Base-by-base conservation (phyloP, 257 asterid genomes). In the Nicotiana sylvestris region DNA sequence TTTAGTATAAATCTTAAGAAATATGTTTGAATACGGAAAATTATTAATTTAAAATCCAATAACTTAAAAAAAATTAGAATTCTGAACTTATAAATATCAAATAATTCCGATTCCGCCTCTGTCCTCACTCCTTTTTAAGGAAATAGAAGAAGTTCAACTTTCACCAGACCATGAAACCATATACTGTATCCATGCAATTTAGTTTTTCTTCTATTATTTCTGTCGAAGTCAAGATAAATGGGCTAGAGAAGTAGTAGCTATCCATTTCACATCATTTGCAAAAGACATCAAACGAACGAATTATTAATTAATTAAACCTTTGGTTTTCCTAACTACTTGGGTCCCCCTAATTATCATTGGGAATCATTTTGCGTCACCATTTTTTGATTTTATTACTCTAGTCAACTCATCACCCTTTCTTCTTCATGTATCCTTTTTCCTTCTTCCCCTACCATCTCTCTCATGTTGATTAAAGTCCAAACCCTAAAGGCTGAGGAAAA, bases 261-360 rank as follows among this genome's bases (percentile, higher is more conserved):
- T 85, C 88, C 77, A 87, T 83, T 82, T 85, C 88, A 72, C 65
- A 77, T 82, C 56, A 81, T 68, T 39, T 72, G 77, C 67, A 82
- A 87, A 81, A 25, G 89, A 86, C 82, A 84, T 61, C 62, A 33
- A 9, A 62, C 12, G 27, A 30, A 86, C 69, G 81, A 88, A 88
- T 89, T 89, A 81, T 46, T 70, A 72, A 72, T 72, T 43, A 46
- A 43, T 89, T 87, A 85, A 85, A 82, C 87, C 66, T 86, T 32
- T 74, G 78, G 43, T 81, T 84, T 92, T 93, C 92, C 88, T 87
- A 92, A 89, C 97, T 84, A 89, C 93, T 88, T 88, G 67, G 95
- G 95, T 81, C 85, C 93, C 94, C 84, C 83, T 81, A 83, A 46
- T 79, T 86, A 92, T 93, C 89, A 88, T 91, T 89, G 93, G n/a